A percentile compares a stretch with the other conserved stretches of the same genome.
phyloP scores from a whole-genome alignment of 2,329 filamentous ascomycete species.

The Fonsecaea nubica region DNA sequence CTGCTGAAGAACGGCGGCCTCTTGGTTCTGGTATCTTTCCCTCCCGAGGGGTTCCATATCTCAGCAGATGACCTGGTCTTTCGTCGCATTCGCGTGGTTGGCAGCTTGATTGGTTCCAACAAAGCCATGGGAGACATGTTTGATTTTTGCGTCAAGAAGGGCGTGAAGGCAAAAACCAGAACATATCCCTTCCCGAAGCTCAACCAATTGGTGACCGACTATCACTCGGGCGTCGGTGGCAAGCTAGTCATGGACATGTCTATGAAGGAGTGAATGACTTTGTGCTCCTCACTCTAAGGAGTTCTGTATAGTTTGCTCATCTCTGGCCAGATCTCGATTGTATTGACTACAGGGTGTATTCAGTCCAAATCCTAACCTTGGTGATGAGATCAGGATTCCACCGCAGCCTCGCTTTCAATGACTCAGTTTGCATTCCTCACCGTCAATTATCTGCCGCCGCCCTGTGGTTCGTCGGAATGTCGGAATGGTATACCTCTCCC shows the following conservation, averaged over 20 bases:
- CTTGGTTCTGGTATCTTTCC: constrained; percentile 46
- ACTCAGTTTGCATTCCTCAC: not conserved
- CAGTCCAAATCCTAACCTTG: not conserved
- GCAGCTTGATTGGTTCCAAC: constrained; percentile 52
- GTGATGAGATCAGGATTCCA: not conserved
- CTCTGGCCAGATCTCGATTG: not conserved
- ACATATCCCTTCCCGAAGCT: constrained; percentile 28
- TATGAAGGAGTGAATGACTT: not conserved
- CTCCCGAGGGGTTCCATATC: constrained; percentile 27
- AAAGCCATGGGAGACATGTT: constrained; percentile 69
- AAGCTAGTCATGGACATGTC: constrained; percentile 31
- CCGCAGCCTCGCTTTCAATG: not conserved
- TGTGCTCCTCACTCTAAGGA: not conserved
- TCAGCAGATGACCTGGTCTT: constrained; percentile 40
- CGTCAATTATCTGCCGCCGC: not conserved
- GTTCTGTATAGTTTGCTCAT: not conserved
- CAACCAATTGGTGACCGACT: constrained; percentile 37
- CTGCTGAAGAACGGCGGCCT: constrained; percentile 43
- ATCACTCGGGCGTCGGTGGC: constrained; percentile 30
- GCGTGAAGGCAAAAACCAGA: constrained; percentile 25
- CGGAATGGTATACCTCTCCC: not conserved
- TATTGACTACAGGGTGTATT: not conserved
- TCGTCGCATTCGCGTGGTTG: constrained; percentile 55
- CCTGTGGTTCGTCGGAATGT: not conserved
- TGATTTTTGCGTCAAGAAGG: constrained; percentile 54